These are phyloP conservation scores for Kondoa subrosea DNA, from an alignment of 768 basidiomycete species.

Conservation along the genomic window DNA sequence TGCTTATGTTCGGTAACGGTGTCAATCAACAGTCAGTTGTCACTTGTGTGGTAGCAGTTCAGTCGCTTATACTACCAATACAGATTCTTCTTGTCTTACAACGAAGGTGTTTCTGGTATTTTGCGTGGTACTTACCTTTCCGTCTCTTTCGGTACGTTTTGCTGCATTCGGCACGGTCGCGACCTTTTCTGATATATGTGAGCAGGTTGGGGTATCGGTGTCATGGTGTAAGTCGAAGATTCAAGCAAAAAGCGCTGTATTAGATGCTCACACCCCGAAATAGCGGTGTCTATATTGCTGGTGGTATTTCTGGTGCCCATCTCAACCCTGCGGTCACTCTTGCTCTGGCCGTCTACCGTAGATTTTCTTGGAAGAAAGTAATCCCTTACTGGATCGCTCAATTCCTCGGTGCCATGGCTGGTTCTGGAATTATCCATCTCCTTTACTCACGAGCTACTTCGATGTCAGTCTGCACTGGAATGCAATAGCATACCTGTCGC, in stretches of 20 bases:
- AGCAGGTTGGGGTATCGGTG: slow-evolving; percentile 17
- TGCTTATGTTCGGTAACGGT: slow-evolving; percentile 18
- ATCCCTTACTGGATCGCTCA: slow-evolving; percentile 10
- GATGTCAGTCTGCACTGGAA: neutral
- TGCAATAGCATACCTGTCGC: neutral
- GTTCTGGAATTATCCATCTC: slow-evolving; percentile 9
- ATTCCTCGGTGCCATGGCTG: slow-evolving; percentile 12
- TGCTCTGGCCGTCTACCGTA: slow-evolving; percentile 7
- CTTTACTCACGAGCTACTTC: neutral
- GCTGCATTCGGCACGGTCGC: neutral
- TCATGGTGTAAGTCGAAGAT: too few species aligned
- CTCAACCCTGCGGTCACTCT: slow-evolving; percentile 12
- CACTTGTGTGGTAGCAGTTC: too few species aligned
- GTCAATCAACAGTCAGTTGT: slow-evolving; percentile 17
- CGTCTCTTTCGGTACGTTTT: slow-evolving; percentile 5
- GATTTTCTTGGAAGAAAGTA: slow-evolving; percentile 17
- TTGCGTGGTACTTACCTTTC: slow-evolving; percentile 17
- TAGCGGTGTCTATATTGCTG: slow-evolving; percentile 17
- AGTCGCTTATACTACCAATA: too few species aligned
- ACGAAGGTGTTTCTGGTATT: slow-evolving; percentile 5
- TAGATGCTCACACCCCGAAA: too few species aligned
- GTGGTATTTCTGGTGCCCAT: slow-evolving; percentile 19
- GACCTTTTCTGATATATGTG: neutral
- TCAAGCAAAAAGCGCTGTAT: too few species aligned
- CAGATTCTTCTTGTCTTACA: slow-evolving; percentile 10